Conservation (phyloP, 2,329 filamentous ascomycete species). For the Triangularia verruculosa region DNA sequence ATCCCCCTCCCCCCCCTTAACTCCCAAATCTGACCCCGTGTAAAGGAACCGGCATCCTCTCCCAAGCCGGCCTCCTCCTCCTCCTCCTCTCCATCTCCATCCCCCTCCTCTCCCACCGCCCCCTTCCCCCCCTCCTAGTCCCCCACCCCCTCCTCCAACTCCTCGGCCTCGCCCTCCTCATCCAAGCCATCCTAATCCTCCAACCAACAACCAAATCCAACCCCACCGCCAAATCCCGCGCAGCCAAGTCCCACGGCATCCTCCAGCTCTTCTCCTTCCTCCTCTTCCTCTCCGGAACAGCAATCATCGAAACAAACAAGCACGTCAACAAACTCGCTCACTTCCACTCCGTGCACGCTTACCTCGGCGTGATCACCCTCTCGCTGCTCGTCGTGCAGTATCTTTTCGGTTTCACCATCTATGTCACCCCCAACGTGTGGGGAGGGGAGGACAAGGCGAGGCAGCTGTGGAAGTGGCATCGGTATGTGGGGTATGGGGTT, state of each 20-base stretch:
- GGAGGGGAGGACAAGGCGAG: constrained; percentile 78
- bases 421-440: constrained; percentile 69
- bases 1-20: constrained; percentile 10
- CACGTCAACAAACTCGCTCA: constrained; percentile 62
- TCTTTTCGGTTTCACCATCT: constrained; percentile 78
- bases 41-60: constrained; percentile 78
- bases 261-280: constrained; percentile 66
- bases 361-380: constrained; percentile 76
- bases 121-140: constrained; percentile 73
- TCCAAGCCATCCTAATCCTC: constrained; percentile 77
- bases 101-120: constrained; percentile 62
- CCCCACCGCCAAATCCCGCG: constrained; percentile 65
- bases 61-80: constrained; percentile 75
- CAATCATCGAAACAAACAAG: constrained; percentile 84
- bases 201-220: constrained; percentile 70
- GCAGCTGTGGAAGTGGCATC: constrained; percentile 86
- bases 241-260: constrained; percentile 62
- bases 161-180: constrained; percentile 68
- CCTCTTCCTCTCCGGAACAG: constrained; percentile 61
- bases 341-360: constrained; percentile 78
- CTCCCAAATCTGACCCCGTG: constrained; percentile 14
- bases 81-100: constrained; percentile 76
- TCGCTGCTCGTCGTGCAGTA: constrained; percentile 70
- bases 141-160: constrained; percentile 74
- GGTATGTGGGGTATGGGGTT: constrained; percentile 71